Evolutionary conservation across 228 moss, liverwort and hornwort species (phyloP), one percentile per base, ranked within the genome.

Genomic region (Sphagnum magellanicum): DNA sequence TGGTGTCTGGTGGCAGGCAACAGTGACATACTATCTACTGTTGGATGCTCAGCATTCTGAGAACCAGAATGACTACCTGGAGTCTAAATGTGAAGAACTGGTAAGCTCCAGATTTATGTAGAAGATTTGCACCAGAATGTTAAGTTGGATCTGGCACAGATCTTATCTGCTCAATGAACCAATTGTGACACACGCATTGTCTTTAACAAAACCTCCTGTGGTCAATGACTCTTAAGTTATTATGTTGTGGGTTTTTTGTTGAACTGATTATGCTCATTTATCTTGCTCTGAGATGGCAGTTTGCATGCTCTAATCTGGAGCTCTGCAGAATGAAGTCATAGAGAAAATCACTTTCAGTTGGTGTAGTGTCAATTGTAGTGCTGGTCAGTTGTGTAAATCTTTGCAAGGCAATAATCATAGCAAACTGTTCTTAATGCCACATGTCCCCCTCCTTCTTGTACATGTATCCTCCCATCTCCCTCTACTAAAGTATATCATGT

Each of bases 1-100:
- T 32, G 9, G 52, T 32, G 61, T 63, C 17, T 60, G 67, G 69
- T 15, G 66, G 68, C 86, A 92, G 92, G 92, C 92, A 79, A 92
- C 92, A 64, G 92, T 92, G 65, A 88, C 92, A 52, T 92, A 92
- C 68, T 90, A 92, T 66, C 76, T 92, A 52, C 80, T 92, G 86
- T 73, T 92, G 77, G 92, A 92, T 74, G 88, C 86, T 74, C 88
- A 82, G 74, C 88, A 84, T 66, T 78, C 81, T n/a, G 85, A 88
- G 72, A 86, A 81, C 68, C 84, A 86, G 59, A 86, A 92, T 70
- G 86, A 88, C 63, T 90, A 88, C 71, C 87, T 87, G 66, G 88
- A 85, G 74, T 79, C 86, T 46, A 88, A 92, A 70, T 82, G 82
- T 77, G 88, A 82, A 72, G 92, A 90, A 86, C 86, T 76, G 79